A percentile compares a stretch with the other conserved stretches of the same genome.
Evolutionary conservation across 2,329 filamentous ascomycete genomes (phyloP).

Genomic region (Penicillium crustosum): DNA sequence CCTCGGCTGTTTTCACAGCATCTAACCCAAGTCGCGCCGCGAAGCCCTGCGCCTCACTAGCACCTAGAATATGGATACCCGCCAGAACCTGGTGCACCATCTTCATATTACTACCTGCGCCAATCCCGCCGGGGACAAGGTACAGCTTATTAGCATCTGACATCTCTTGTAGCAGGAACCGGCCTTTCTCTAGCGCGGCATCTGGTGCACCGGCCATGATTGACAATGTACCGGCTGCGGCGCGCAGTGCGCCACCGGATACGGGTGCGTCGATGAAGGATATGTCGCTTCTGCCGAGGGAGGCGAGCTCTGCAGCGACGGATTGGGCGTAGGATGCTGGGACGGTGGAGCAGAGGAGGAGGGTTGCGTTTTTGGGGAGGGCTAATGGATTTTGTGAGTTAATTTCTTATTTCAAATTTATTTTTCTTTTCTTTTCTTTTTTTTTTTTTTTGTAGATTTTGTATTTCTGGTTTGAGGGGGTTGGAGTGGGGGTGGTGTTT

Average conservation of each 20-base stretch:
- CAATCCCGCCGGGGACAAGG: conserved; percentile 60
- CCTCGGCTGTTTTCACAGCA: conserved; percentile 43
- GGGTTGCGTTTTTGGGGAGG: conserved; percentile 58
- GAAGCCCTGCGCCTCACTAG: conserved; percentile 62
- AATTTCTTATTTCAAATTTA: not conserved
- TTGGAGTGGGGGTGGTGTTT: not conserved
- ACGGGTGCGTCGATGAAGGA: conserved; percentile 70
- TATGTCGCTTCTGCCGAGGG: conserved; percentile 61
- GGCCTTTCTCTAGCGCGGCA: conserved; percentile 57
- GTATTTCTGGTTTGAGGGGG: not conserved
- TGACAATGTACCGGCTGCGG: conserved; percentile 69
- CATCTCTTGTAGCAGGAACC: conserved; percentile 62
- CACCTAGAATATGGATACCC: conserved; percentile 62
- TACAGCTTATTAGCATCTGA: conserved; percentile 60
- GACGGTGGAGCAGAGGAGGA: conserved; percentile 70
- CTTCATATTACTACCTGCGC: conserved; percentile 63
- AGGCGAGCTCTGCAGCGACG: conserved; percentile 58
- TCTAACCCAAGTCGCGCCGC: conserved; percentile 58
- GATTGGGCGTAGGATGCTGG: conserved; percentile 64
- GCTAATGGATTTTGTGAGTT: conserved; percentile 16
- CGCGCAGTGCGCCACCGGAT: conserved; percentile 67
- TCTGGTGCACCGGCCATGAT: conserved; percentile 69
- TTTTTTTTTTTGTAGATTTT: too few species aligned
- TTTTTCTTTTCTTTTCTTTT: too few species aligned
- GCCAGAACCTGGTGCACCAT: conserved; percentile 65